These are phyloP conservation scores for Coemansia sp. DNA, from an alignment of 192 early-diverging fungal species.

Conservation along the genomic window DNA sequence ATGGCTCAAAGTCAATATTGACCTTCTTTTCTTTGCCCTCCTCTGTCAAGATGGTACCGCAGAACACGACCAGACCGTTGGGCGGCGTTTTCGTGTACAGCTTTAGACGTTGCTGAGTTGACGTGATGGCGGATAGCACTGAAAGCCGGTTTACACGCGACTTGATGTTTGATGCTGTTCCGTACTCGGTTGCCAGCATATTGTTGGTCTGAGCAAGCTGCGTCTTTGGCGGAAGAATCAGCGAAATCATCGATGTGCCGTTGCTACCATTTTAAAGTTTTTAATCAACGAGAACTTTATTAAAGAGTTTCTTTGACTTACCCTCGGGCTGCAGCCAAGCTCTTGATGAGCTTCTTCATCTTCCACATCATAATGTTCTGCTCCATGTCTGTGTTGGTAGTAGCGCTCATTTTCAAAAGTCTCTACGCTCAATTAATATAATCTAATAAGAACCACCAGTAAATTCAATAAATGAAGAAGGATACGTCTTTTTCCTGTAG, in stretches of 20 bases:
- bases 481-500: background rate
- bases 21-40: slow-evolving; percentile 99
- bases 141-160: slow-evolving; percentile 97
- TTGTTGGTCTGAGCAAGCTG: slow-evolving; percentile 86
- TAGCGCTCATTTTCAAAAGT: slow-evolving; percentile 22
- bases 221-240: slow-evolving; percentile 90
- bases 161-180: slow-evolving; percentile 99
- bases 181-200: slow-evolving; percentile 98
- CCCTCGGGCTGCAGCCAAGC: slow-evolving; percentile 88
- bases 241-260: slow-evolving; percentile 99
- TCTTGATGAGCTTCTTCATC: slow-evolving; percentile 98
- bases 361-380: slow-evolving; percentile 96
- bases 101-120: slow-evolving; percentile 95
- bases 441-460: background rate
- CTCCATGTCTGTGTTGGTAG: slow-evolving; percentile 56
- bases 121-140: slow-evolving; percentile 95
- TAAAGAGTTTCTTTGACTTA: slow-evolving; percentile 48
- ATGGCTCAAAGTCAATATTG: slow-evolving; percentile 97
- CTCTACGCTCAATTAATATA: background rate
- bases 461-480: background rate
- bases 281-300: no score
- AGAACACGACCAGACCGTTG: slow-evolving; percentile 95
- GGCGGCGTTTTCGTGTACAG: slow-evolving; percentile 85
- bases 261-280: slow-evolving; percentile 68
- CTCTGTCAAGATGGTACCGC: slow-evolving; percentile 95